Base-by-base conservation (phyloP, 106 monocot genomes). In the Amphibolis antarctica region DNA sequence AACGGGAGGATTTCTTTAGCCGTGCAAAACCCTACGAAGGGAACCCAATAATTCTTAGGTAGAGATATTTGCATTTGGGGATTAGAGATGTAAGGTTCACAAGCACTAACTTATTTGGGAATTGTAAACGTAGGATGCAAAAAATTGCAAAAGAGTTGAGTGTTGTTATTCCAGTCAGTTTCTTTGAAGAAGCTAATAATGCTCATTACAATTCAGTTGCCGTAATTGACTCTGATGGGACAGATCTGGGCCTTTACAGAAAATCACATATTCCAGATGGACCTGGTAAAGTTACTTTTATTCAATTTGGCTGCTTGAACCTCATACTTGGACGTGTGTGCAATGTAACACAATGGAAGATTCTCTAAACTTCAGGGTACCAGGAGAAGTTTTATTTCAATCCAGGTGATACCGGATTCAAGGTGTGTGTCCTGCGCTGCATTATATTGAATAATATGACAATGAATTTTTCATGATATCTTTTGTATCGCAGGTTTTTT, bases 241-340 rank as follows among this genome's bases (percentile, higher is more conserved):
- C 77, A 11, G 94, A 96, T 74, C 94, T 96, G 74, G 94, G 94
- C 55, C 73, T 96, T 20, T 96, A 96, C 45, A 72, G 94, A 60
- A 96, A 96, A 82, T 96, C 94, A 36, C 94, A 96, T 77, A 96
- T 96, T 74, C 94, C 94, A 42, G 86, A 96, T 80, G 94, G 94
- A 30, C 94, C 94, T 76, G 94, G 94, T 46, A 83, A n/a, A 62
- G 77, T 59, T 14, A 14, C 12, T 30, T 28, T 10, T 6, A 13
- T 26, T 55, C 17, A 1, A 27, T 17, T 68, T 24, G 17, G 11
- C 26, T 18, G 6, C 9, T 55, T 46, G 14, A 44, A 55, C 1
- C 18, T 46, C 31, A 29, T 46, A 59, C 58, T 19, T 26, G 36
- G 36, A 36, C 7, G 7, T 36, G 36, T 36, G 7, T n/a, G n/a